A percentile compares a stretch with the other conserved stretches of the same genome.
Conservation (phyloP, 2,329 filamentous ascomycete genomes). For the Aureobasidium musti region DNA sequence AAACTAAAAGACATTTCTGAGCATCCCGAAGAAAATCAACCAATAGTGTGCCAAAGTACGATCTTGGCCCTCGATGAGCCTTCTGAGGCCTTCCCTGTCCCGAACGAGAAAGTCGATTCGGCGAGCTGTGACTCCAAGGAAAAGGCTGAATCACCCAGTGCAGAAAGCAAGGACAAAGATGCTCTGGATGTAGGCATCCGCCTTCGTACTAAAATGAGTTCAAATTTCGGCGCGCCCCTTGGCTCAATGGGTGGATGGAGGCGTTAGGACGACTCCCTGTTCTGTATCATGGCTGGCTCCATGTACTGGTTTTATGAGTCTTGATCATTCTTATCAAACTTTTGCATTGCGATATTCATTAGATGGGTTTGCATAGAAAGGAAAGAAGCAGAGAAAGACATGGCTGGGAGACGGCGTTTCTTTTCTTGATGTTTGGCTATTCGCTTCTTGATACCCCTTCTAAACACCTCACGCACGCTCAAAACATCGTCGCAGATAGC, state of each 20-base stretch:
- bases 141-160: background rate
- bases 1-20: conserved; percentile 40
- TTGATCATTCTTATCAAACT: background rate
- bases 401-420: conserved; percentile 1
- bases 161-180: conserved; percentile 12
- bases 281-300: conserved; percentile 12
- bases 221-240: conserved; percentile 43
- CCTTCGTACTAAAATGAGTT: conserved; percentile 42
- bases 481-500: background rate
- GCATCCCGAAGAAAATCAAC: conserved; percentile 39
- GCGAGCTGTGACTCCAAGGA: conserved; percentile 11
- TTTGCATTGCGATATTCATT: background rate
- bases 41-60: conserved; percentile 36
- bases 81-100: background rate
- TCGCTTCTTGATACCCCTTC: conserved; percentile 8
- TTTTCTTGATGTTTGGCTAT: background rate
- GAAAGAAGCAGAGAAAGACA: conserved; percentile 5
- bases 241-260: conserved; percentile 39
- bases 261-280: conserved; percentile 33
- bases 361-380: conserved; percentile 7
- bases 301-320: conserved; percentile 1
- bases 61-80: background rate
- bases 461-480: background rate
- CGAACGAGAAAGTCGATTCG: conserved; percentile 22
- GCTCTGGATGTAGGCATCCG: conserved; percentile 39